Percentiles rank a stretch among this genome's conserved stretches.
Evolutionary conservation across 106 monocot species (phyloP).

Genomic region (Iris macrosiphon): DNA sequence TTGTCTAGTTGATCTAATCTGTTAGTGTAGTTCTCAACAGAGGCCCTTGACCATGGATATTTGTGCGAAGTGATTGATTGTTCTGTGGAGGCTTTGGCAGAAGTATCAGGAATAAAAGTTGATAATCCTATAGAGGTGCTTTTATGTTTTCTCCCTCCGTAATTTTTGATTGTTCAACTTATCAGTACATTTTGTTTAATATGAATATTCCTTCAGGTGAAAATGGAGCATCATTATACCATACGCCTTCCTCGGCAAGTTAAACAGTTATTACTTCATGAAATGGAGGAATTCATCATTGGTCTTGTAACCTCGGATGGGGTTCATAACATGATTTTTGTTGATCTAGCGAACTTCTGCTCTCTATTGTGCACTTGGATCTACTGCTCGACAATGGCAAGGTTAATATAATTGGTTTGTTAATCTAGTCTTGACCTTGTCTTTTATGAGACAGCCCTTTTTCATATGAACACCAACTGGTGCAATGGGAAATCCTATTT

Average conservation of each 20-base stretch:
- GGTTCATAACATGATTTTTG: constrained; percentile 20
- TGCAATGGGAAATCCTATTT: too few species aligned
- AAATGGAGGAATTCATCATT: constrained; percentile 44
- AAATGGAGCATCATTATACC: constrained; percentile 9
- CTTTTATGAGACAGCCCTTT: too few species aligned
- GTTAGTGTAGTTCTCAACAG: constrained; percentile 5
- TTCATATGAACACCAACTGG: too few species aligned
- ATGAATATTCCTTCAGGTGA: constrained; percentile 18
- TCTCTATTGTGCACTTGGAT: constrained; percentile 64
- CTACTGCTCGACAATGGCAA: constrained; percentile 27
- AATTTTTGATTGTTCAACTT: too few species aligned
- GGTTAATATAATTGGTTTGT: constrained; percentile 50
- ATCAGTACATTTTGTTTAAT: not conserved
- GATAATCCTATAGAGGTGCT: constrained; percentile 33
- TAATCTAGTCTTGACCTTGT: not conserved
- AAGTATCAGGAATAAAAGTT: constrained; percentile 36
- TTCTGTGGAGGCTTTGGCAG: constrained; percentile 58
- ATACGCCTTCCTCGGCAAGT: constrained; percentile 54
- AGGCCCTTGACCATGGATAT: constrained; percentile 12
- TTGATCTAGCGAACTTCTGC: constrained; percentile 43
- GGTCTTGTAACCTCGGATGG: constrained; percentile 19
- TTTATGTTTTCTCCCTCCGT: not conserved
- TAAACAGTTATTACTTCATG: constrained; percentile 41
- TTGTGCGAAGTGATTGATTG: constrained; percentile 34
- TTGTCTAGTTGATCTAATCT: not conserved